phyloP scores from a whole-genome alignment of 2,329 filamentous ascomycete species.

The Penicillium sp. region DNA sequence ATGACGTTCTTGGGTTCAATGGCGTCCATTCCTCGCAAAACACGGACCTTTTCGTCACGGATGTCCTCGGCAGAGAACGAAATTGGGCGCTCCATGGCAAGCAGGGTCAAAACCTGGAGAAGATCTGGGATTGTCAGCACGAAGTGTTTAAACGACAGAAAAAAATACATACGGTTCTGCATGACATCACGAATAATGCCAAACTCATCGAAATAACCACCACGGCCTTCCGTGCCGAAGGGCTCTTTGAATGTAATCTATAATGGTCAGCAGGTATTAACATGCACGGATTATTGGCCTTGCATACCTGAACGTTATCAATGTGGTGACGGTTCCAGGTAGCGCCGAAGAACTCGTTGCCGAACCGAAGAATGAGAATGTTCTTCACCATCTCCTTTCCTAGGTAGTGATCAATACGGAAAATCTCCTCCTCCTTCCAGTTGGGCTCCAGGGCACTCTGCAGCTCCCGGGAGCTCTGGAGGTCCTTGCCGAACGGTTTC shows the following conservation, averaged over 20 bases:
- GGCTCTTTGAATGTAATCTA: conserved; percentile 98
- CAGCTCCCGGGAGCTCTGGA: conserved; percentile 87
- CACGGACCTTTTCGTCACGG: conserved; percentile 94
- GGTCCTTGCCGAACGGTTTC: conserved; percentile 98
- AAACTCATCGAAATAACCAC: conserved; percentile 99
- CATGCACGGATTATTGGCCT: conserved; percentile 13
- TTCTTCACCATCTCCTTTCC: conserved; percentile 99
- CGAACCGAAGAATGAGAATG: conserved; percentile 94
- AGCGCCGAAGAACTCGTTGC: conserved; percentile 96
- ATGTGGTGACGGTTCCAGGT: conserved; percentile 99
- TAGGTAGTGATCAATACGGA: conserved; percentile 98
- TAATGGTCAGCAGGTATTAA: not conserved
- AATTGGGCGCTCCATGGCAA: conserved; percentile 97
- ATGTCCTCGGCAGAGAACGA: conserved; percentile 98
- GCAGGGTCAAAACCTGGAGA: conserved; percentile 88
- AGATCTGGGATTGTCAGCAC: conserved; percentile 56
- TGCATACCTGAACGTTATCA: conserved; percentile 90
- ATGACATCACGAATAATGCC: conserved; percentile 99
- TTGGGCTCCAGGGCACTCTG: conserved; percentile 93
- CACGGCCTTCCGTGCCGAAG: conserved; percentile 95
- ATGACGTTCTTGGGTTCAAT: conserved; percentile 99
- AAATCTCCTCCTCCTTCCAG: conserved; percentile 98
- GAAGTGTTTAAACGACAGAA: conserved; percentile 4
- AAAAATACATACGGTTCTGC: conserved; percentile 71
- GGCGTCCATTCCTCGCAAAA: conserved; percentile 84